Conservation (phyloP, 2,329 filamentous ascomycete species). For the Exophiala spinifera region DNA sequence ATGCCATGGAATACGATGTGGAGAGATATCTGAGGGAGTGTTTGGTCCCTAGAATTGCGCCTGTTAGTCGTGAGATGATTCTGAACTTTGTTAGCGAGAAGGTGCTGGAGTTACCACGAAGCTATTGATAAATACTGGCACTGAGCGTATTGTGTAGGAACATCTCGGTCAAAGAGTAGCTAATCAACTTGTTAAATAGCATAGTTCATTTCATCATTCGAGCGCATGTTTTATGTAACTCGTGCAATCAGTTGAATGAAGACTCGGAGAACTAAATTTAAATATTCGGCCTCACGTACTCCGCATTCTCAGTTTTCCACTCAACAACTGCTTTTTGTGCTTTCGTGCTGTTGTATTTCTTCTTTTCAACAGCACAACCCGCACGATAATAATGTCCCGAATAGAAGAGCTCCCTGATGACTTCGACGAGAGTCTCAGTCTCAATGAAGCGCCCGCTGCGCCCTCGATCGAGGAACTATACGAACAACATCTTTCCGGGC, state of each 20-base stretch:
- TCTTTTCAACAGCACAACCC: too few relatives aligned
- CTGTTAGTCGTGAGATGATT: slow-evolving; percentile 55
- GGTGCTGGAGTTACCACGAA: slow-evolving; percentile 43
- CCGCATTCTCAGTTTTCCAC: slow-evolving; percentile 1
- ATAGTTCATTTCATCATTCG: too few relatives aligned
- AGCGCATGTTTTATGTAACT: too few relatives aligned
- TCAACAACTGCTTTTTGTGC: too few relatives aligned
- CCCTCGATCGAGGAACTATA: slow-evolving; percentile 28
- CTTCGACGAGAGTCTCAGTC: slow-evolving; percentile 46
- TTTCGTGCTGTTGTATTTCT: too few relatives aligned
- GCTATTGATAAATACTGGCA: slow-evolving; percentile 35
- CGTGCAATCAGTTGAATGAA: too few relatives aligned
- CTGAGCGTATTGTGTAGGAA: too few relatives aligned
- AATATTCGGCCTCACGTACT: not conserved
- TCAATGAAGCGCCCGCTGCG: slow-evolving; percentile 36
- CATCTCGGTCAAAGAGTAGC: too few relatives aligned
- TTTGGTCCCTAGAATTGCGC: slow-evolving; percentile 59
- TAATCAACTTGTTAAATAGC: too few relatives aligned
- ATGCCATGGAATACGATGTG: slow-evolving; percentile 62
- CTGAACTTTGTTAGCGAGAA: slow-evolving; percentile 47
- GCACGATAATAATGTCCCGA: slow-evolving; percentile 32
- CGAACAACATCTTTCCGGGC: slow-evolving; percentile 26
- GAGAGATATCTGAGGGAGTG: slow-evolving; percentile 60
- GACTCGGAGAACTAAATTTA: not conserved
- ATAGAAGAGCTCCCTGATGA: slow-evolving; percentile 52